Conservation (phyloP, 495 filamentous ascomycete species). For the Aspergillus leporis region DNA sequence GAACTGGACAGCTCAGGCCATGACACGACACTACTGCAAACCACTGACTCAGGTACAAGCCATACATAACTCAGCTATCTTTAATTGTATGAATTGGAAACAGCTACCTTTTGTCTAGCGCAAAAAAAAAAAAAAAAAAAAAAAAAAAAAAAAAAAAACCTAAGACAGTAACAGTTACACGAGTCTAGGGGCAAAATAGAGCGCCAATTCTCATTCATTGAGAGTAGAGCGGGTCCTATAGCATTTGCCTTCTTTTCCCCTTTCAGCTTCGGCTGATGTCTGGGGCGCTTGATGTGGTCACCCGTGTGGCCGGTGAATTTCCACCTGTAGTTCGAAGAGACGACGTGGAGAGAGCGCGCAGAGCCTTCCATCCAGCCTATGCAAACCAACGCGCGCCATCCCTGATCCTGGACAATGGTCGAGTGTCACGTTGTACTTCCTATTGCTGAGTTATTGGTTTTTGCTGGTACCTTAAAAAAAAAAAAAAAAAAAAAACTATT, state of each 20-base stretch:
- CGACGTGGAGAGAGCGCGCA: background rate
- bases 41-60: background rate
- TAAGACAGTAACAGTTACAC: background rate
- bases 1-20: background rate
- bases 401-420: background rate
- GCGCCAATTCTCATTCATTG: background rate
- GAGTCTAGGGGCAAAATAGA: background rate
- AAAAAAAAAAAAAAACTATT: no score
- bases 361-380: background rate
- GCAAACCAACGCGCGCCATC: slow-evolving; percentile 3
- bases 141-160: no score
- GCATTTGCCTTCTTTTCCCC: background rate
- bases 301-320: background rate
- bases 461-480: background rate
- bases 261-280: background rate
- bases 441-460: background rate
- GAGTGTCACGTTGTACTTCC: background rate
- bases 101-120: background rate
- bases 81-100: background rate
- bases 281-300: background rate
- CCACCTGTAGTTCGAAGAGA: background rate
- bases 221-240: background rate
- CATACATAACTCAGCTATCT: background rate
- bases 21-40: background rate
- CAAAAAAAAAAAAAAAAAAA: no score